Base-by-base conservation (phyloP, 768 basidiomycete genomes). In the Ephemerocybe angulata region DNA sequence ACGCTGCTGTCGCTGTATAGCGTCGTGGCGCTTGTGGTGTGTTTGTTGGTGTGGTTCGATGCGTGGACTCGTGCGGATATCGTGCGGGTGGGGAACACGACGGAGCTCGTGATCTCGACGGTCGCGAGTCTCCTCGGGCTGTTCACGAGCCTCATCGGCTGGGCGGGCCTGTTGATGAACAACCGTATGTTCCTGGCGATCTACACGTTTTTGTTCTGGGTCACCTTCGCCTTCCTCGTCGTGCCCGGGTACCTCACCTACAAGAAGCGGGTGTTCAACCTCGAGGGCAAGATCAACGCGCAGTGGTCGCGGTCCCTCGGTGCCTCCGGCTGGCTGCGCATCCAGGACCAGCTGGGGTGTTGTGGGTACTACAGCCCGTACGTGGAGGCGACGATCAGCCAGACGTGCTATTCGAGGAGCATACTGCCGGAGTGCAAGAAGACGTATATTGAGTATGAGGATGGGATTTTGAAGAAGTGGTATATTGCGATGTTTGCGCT, bases 351-450 rank as follows among this genome's bases (percentile, higher is more conserved):
- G 68, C 80, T 90, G 21, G 63, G 71, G n/a, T 90, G 89, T 71
- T 92, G 90, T 62, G 90, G 89, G 4, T 91, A 88, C 68, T 91
- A 82, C 68, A 83, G 79, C 47, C 89, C 90, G 0, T 91, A 85
- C 68, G 79, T 89, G 56, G 88, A 90, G 69, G 90, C 89, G 2
- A 88, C 89, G 19, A 75, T 87, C 53, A 83, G 78, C 33, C 80
- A 85, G 62, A 82, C 84, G 27, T 93, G 90, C 66, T 91, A 88
- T 67, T 72, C 90, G 22, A 80, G 89, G 48, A 84, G 80, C 57
- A 72, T 80, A 37, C 72, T 90, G 8, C 85, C 85, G 0, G 90
- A 90, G 0, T 93, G 90, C 75, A 91, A 91, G 71, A 68, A 70
- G 43, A 71, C 70, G 13, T 90, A 85, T 66, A 65, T 87, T 43